These are phyloP conservation scores for Fusarium setosum DNA, from an alignment of 2,329 filamentous ascomycete species.

Conservation along the genomic window DNA sequence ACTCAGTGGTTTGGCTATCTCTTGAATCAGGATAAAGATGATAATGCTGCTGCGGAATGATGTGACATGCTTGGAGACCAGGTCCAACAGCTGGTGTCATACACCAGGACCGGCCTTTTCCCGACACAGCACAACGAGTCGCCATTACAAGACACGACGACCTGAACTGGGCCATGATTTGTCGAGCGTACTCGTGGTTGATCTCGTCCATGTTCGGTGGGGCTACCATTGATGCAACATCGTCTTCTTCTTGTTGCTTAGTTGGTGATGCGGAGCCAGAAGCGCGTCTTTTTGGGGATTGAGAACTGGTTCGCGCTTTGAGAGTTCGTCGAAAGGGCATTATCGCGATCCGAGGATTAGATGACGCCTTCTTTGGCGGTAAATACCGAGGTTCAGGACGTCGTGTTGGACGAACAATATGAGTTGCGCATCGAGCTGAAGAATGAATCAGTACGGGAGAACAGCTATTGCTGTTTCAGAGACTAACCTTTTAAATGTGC, in stretches of 20 bases:
- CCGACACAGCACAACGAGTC: slow-evolving; percentile 14
- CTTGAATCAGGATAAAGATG: slow-evolving; percentile 22
- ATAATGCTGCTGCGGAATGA: slow-evolving; percentile 33
- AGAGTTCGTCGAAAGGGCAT: too few relatives aligned
- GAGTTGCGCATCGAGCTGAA: too few relatives aligned
- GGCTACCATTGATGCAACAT: neutral
- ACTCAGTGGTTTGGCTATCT: neutral
- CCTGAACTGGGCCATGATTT: neutral
- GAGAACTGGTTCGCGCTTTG: too few relatives aligned
- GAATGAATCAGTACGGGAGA: too few relatives aligned
- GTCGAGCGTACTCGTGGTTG: neutral
- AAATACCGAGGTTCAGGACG: too few relatives aligned
- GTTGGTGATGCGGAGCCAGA: neutral
- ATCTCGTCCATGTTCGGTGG: neutral
- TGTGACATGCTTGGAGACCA: slow-evolving; percentile 29
- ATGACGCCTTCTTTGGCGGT: too few relatives aligned
- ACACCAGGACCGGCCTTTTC: slow-evolving; percentile 21
- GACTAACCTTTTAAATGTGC: too few relatives aligned
- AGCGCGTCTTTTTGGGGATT: neutral
- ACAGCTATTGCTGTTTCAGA: too few relatives aligned
- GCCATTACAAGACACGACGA: neutral
- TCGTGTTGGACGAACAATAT: too few relatives aligned
- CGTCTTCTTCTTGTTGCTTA: neutral
- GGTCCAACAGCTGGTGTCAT: slow-evolving; percentile 11
- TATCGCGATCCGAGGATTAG: too few relatives aligned